Conservation (phyloP, 805 yeast species). For the Saturnispora bothae region DNA sequence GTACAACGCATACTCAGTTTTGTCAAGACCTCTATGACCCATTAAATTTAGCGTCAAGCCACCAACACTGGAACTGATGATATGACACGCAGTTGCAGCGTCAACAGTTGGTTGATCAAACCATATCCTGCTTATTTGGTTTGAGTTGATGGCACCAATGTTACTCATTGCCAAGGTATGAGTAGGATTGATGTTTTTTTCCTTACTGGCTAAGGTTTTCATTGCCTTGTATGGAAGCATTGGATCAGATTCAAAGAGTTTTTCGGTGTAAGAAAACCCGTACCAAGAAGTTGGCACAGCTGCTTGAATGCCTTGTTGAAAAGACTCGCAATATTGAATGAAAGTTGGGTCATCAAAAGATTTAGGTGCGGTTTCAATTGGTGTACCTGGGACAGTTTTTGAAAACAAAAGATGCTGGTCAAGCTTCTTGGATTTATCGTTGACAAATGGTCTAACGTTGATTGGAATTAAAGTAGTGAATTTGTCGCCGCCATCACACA, state of each 20-base stretch:
- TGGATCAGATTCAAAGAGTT: not conserved
- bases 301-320: constrained; percentile 5
- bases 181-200: constrained; percentile 3
- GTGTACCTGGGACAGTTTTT: constrained; percentile 2
- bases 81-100: constrained; percentile 8
- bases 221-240: constrained; percentile 1
- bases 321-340: not conserved
- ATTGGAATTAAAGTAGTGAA: constrained; percentile 10
- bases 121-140: not conserved
- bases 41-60: constrained; percentile 4
- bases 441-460: constrained; percentile 4
- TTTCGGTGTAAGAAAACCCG: constrained; percentile 5
- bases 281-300: constrained; percentile 1
- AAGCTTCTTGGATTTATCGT: not conserved
- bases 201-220: not conserved
- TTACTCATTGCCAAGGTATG: constrained; percentile 10
- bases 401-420: constrained; percentile 9
- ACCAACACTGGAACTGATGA: not conserved
- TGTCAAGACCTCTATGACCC: not conserved
- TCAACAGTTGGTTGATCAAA: constrained; percentile 13
- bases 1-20: not conserved
- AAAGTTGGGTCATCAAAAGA: not conserved
- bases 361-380: not conserved
- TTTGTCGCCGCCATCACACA: not conserved
- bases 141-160: constrained; percentile 3